These are phyloP conservation scores for Colletotrichum tropicale DNA, from an alignment of 2,329 filamentous ascomycete species.

Conservation along the genomic window DNA sequence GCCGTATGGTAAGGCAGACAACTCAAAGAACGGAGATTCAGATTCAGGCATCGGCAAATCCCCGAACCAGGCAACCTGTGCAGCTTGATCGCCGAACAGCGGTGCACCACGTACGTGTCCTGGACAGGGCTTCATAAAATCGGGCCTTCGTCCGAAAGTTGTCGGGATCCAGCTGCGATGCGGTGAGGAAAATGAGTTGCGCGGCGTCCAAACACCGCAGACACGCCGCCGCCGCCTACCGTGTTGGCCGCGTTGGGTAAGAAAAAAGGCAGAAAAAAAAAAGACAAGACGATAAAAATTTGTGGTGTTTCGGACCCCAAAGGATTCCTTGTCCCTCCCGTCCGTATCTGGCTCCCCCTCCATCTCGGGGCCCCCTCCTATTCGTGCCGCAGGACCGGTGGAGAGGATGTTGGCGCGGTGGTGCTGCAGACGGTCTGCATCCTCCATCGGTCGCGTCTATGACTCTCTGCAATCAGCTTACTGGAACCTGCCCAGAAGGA, in stretches of 20 bases:
- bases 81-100: neutral
- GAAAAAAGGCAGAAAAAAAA: neutral
- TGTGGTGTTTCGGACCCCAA: neutral
- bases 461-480: constrained; percentile 13
- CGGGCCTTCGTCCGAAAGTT: constrained; percentile 8
- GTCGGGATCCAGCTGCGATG: constrained; percentile 5
- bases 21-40: neutral
- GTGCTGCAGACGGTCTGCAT: neutral
- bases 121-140: constrained; percentile 1
- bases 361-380: neutral
- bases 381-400: neutral
- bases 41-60: neutral
- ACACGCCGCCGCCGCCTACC: neutral
- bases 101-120: constrained; percentile 7
- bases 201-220: neutral
- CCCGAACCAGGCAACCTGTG: neutral
- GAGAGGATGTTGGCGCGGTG: neutral
- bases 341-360: neutral
- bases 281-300: neutral
- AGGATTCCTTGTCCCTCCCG: neutral
- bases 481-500: neutral
- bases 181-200: neutral
- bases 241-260: neutral
- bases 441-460: neutral
- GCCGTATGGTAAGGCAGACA: neutral